Evolutionary conservation across 306 rosid genomes (phyloP).

Genomic region (Lablab purpureus): DNA sequence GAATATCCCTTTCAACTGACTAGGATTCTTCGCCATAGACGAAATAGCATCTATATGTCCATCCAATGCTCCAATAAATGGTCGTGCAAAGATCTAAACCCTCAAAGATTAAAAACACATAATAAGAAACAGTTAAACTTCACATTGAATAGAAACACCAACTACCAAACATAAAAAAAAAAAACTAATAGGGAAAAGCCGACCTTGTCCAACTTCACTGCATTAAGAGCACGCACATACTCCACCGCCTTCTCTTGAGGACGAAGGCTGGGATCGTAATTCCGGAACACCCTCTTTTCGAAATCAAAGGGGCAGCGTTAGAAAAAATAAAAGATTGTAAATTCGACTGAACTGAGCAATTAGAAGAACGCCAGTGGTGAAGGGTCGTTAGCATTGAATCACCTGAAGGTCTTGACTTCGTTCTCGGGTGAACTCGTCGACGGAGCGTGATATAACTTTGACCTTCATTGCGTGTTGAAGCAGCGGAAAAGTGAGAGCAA

Average conservation of each 20-base stretch:
- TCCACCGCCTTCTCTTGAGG: slow-evolving; percentile 91
- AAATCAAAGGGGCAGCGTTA: slow-evolving; percentile 12
- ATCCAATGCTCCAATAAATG: slow-evolving; percentile 95
- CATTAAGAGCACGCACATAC: slow-evolving; percentile 88
- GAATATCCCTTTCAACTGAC: slow-evolving; percentile 83
- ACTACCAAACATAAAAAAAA: background rate
- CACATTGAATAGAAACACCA: background rate
- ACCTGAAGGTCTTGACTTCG: slow-evolving; percentile 97
- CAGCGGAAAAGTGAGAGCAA: background rate
- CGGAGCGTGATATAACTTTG: slow-evolving; percentile 86
- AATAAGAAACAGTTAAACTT: background rate
- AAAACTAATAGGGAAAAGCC: background rate
- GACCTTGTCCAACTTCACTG: slow-evolving; percentile 92
- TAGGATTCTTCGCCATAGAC: slow-evolving; percentile 85
- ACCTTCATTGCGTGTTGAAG: slow-evolving; percentile 62
- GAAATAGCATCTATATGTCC: slow-evolving; percentile 90
- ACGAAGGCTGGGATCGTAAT: slow-evolving; percentile 84
- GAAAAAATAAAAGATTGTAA: background rate
- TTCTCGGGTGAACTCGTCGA: slow-evolving; percentile 87
- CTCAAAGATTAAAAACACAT: slow-evolving; percentile 13
- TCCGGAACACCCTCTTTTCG: slow-evolving; percentile 80
- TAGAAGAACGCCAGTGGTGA: background rate
- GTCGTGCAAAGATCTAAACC: slow-evolving; percentile 86
- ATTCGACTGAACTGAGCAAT: background rate
- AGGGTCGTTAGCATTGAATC: slow-evolving; percentile 12